Evolutionary conservation across 2,329 filamentous ascomycete genomes (phyloP), one percentile per base, ranked within the genome.

Genomic region (Sarocladiaceae sp.): DNA sequence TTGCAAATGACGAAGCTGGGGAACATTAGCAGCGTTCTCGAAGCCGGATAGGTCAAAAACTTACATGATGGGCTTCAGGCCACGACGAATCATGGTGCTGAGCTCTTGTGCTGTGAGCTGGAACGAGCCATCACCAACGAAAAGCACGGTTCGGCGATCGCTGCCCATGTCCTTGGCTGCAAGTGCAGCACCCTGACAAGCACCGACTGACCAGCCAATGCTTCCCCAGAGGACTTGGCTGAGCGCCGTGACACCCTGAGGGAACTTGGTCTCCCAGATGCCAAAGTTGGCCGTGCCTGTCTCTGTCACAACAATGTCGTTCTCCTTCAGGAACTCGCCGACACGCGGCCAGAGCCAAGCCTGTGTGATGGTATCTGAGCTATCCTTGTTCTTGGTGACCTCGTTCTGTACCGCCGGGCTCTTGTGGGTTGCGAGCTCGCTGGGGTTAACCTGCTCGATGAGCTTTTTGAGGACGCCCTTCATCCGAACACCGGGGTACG

Each of bases 231-330:
- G 80, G 2, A 89, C 86, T 64, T 94, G 90, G 50, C 82, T 90
- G 61, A 96, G 82, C 17, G 87, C 88, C 7, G 81, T 89, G n/a
- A 92, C 87, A n/a, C 80, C 78, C 2, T 74, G 66, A 0, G 90
- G 90, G 71, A 96, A 94, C 37, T 81, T 80, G 4, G 90, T 92
- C 53, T 92, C 88, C 82, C 88, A 90, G 61, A 94, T 88, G 52
- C 91, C 91, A 66, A 95, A 93, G 71, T 91, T 93, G 53, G 90
- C 77, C 0, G 91, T 96, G 35, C 90, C 91, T 2, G 90, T 96
- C 67, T 95, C 91, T 0, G 90, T 93, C 49, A 96, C 80, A 52
- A 96, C 75, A 53, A 95, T 82, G 61, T 96, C 91, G 42, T 84
- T 77, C 51, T 84, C 74, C 51, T 79, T 76, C 10, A 96, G 71